Evolutionary conservation across 495 filamentous ascomycete genomes (phyloP), one percentile per base, ranked within the genome.

Genomic region (Penicilliopsis zonata): DNA sequence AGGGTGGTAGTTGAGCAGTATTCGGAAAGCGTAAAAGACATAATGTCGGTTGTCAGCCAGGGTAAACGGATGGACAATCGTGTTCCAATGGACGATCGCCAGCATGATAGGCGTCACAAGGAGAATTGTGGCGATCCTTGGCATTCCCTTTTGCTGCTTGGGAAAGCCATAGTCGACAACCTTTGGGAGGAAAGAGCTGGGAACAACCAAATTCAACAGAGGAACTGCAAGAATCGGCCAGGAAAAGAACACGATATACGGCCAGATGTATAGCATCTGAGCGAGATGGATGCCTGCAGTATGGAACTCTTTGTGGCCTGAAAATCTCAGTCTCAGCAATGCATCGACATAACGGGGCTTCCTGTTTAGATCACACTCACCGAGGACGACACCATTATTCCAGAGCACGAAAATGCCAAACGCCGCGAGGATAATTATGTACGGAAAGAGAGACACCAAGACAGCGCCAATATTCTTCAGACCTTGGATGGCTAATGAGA

Each of bases 41-140:
- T 94, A 98, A 51, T 96, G 92, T 2, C 90, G 67, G 57, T 98
- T 98, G 51, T 98, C 90, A 18, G 90, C 90, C 3, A 96, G 70
- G 1, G 88, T 93, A 44, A 95, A 98, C 1, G 90, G 90, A 50
- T 98, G 90, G 33, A 98, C 74, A 36, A 92, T 76, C 23, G 90
- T 96, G 64, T 95, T 96, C 67, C 64, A 78, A 39, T 76, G 69
- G 15, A 92, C 71, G 7, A 80, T 64, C 3, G 52, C 45, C 14
- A 76, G 47, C 38, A 79, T 72, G 4, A 63, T 22, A 3, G 48
- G 52, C 1, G 76, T 37, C 15, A 65, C 57, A 9, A 46, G 16
- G 16, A 64, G 9, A 9, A 43, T 41, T 3, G 66, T 44, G 14
- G 55, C 18, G 9, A 62, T 5, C 13, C 47, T 47, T 2, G 72